Base-by-base conservation (phyloP, 73 alveolate genomes). In the Paramecium octaurelia region DNA sequence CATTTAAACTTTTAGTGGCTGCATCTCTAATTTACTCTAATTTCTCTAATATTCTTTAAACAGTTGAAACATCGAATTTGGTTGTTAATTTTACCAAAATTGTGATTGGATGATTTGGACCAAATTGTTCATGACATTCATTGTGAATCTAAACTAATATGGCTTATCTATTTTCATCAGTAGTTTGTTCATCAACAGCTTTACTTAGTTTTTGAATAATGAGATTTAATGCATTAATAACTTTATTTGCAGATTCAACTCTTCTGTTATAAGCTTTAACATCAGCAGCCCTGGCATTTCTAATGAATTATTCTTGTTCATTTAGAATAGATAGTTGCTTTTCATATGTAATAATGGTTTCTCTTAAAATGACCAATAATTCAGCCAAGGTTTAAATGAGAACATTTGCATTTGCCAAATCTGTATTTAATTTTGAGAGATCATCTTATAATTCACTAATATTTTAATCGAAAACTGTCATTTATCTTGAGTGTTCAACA, bases 281-380 rank as follows among this genome's bases (percentile, higher is more conserved):
- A 80, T 80, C 91, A 44, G 91, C 46, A 9, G 70, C 48, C 46
- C 91, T 80, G 27, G 91, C 91, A 80, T 80, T 64, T 80, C 91
- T 80, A 43, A 80, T 80, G 7, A 44, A 24, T 46, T 80, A 44
- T 80, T 80, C 91, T 48, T 80, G 31, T 5, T 23, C 70, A 48
- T 80, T 80, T 16, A 80, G 29, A 43, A 80, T 80, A n/a, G 46
- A 59, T 6, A 80, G 44, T 80, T 80, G 18, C 31, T 42, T 80
- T 46, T 80, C 91, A 44, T 31, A 46, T 44, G 91, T 80, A 9
- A 38, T 46, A 44, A 80, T 80, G 7, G 76, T 80, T 43, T 80
- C 70, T 46, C 73, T 27, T 43, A 80, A 35, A 24, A 46, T 46
- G 2, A 31, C 23, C 46, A 80, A 80, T 16, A 16, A 59, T 43